Percentiles rank a stretch among this genome's conserved stretches.
Conservation (phyloP, 2,329 filamentous ascomycete genomes). For the Colletotrichum kahawae region DNA sequence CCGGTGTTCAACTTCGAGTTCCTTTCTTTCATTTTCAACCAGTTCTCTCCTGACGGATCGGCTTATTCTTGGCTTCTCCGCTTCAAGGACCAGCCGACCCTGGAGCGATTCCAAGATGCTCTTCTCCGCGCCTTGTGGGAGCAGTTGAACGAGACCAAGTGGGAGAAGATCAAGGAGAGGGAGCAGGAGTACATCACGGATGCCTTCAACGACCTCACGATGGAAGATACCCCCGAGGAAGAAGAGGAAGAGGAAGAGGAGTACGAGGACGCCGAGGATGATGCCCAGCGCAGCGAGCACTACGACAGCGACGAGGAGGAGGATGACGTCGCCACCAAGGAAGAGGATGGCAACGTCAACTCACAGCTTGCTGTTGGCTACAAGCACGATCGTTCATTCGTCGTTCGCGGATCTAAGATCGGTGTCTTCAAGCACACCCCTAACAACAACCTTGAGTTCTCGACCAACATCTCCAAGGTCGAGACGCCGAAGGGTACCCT, state of each 20-base stretch:
- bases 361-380: conserved; percentile 95
- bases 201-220: conserved; percentile 90
- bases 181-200: conserved; percentile 95
- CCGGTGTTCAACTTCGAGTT: conserved; percentile 98
- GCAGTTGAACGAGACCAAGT: conserved; percentile 91
- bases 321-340: conserved; percentile 71
- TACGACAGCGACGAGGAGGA: conserved; percentile 77
- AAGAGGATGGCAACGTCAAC: conserved; percentile 84
- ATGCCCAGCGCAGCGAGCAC: conserved; percentile 72
- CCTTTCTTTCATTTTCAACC: conserved; percentile 99
- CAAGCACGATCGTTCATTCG: conserved; percentile 96
- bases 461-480: conserved; percentile 96
- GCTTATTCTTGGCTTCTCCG: conserved; percentile 95
- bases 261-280: conserved; percentile 66
- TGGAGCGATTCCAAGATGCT: conserved; percentile 90
- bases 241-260: conserved; percentile 58
- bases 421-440: conserved; percentile 97
- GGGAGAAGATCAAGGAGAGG: conserved; percentile 89
- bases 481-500: conserved; percentile 84
- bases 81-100: conserved; percentile 81
- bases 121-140: conserved; percentile 98
- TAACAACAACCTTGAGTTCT: conserved; percentile 93
- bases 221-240: conserved; percentile 73
- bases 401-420: conserved; percentile 96
- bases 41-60: conserved; percentile 85